phyloP scores from a whole-genome alignment of 164 flowering plant genomes.

The Sextonia rubra region DNA sequence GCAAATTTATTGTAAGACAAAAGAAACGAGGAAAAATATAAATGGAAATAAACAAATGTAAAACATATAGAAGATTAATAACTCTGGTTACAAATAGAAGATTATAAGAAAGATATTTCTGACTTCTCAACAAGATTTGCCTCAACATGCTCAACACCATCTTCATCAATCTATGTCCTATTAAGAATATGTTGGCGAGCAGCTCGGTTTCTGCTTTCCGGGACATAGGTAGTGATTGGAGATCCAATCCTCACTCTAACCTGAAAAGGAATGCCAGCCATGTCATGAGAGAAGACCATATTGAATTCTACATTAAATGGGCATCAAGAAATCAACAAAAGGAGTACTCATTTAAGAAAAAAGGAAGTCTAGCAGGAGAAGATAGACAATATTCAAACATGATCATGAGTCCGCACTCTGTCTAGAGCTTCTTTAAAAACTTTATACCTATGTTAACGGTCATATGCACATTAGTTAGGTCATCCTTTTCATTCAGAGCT shows the following conservation, averaged over 20 bases:
- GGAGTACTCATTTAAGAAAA: not conserved
- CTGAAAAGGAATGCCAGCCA: slow-evolving; percentile 29
- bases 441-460: slow-evolving; percentile 56
- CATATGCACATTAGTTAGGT: not conserved
- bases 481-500: not conserved
- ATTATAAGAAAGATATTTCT: not conserved
- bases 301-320: not conserved
- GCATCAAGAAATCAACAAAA: not conserved
- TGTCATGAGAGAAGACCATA: not conserved
- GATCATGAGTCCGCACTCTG: slow-evolving; percentile 75
- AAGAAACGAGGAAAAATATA: not conserved
- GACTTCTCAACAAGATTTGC: slow-evolving; percentile 24
- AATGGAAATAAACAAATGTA: not conserved
- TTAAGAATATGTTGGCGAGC: slow-evolving; percentile 88
- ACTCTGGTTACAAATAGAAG: not conserved
- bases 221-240: slow-evolving; percentile 91
- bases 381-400: slow-evolving; percentile 42
- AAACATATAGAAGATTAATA: not conserved
- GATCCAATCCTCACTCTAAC: slow-evolving; percentile 84
- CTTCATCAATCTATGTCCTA: slow-evolving; percentile 77
- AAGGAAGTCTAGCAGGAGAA: slow-evolving; percentile 17
- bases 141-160: slow-evolving; percentile 82
- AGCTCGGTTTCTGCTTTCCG: slow-evolving; percentile 90
- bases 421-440: slow-evolving; percentile 70
- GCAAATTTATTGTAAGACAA: not conserved